Percentiles rank a stretch among this genome's conserved stretches.
Evolutionary conservation across 1,284 basidiomycete genomes (phyloP).

Genomic region (Ustilago esculenta): DNA sequence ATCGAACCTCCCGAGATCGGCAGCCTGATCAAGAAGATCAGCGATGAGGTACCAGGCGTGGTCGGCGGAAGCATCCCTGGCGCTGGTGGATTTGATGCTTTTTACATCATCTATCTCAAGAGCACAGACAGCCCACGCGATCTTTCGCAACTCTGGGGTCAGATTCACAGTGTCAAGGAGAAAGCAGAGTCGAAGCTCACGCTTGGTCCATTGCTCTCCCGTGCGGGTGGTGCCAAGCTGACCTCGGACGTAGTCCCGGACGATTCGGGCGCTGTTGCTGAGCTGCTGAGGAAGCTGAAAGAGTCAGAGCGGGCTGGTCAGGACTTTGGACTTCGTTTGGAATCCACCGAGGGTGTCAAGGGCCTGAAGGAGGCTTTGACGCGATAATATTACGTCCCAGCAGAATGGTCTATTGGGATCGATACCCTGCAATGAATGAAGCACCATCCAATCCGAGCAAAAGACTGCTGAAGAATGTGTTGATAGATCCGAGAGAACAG

Average conservation of each 20-base stretch:
- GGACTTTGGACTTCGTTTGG: constrained; percentile 74
- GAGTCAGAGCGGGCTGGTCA: constrained; percentile 61
- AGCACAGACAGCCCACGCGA: constrained; percentile 12
- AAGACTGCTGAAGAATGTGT: no score
- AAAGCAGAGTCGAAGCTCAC: constrained; percentile 30
- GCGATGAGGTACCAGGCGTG: constrained; percentile 78
- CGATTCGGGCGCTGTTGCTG: constrained; percentile 4
- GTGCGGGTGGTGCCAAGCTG: constrained; percentile 33
- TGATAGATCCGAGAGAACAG: no score
- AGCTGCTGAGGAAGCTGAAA: constrained; percentile 70
- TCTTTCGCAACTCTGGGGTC: constrained; percentile 40
- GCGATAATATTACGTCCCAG: no score
- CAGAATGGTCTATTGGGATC: neutral
- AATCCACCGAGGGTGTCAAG: constrained; percentile 73
- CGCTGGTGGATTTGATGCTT: constrained; percentile 95
- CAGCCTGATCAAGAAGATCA: constrained; percentile 81
- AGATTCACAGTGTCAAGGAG: constrained; percentile 37
- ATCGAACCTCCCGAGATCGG: constrained; percentile 94
- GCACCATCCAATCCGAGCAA: no score
- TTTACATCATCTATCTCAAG: constrained; percentile 78
- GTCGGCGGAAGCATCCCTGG: constrained; percentile 96
- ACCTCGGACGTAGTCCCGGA: neutral
- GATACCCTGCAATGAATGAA: constrained; percentile 14
- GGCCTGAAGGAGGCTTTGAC: constrained; percentile 72
- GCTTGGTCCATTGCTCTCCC: constrained; percentile 33